These are phyloP conservation scores for Tolypocladium inflatum DNA, from an alignment of 2,329 filamentous ascomycete species.

Conservation along the genomic window DNA sequence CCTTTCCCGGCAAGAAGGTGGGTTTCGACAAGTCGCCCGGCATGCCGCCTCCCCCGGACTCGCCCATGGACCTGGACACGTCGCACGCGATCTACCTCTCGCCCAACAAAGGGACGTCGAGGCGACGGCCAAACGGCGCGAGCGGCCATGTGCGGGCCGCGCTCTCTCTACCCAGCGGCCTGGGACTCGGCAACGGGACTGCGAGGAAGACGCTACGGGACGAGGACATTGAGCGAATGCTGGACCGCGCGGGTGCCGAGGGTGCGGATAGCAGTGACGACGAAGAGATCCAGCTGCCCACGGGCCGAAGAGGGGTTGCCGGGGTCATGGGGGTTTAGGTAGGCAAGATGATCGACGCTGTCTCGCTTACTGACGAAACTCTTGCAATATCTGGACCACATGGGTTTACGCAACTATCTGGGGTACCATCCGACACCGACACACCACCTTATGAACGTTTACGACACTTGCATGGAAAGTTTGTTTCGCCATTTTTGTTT, in stretches of 20 bases:
- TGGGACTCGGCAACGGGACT: conserved; percentile 30
- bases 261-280: conserved; percentile 47
- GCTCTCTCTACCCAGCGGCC: conserved; percentile 39
- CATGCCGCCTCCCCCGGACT: conserved; percentile 22
- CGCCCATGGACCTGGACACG: conserved; percentile 38
- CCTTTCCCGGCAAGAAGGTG: conserved; percentile 31
- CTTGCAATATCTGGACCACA: neutral
- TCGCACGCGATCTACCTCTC: conserved; percentile 18
- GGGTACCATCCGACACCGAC: neutral
- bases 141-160: conserved; percentile 25
- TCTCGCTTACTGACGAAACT: neutral
- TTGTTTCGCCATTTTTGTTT: neutral
- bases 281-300: conserved; percentile 43
- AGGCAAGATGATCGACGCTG: neutral
- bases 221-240: conserved; percentile 49
- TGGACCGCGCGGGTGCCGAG: conserved; percentile 41
- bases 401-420: no score
- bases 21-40: conserved; percentile 38
- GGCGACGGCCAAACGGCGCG: conserved; percentile 31
- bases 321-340: conserved; percentile 20
- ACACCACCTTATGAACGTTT: neutral
- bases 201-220: conserved; percentile 32
- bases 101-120: conserved; percentile 27
- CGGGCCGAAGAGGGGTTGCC: conserved; percentile 16
- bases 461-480: neutral